phyloP scores from a whole-genome alignment of 805 yeast genomes.

The Candida glaebosa region DNA sequence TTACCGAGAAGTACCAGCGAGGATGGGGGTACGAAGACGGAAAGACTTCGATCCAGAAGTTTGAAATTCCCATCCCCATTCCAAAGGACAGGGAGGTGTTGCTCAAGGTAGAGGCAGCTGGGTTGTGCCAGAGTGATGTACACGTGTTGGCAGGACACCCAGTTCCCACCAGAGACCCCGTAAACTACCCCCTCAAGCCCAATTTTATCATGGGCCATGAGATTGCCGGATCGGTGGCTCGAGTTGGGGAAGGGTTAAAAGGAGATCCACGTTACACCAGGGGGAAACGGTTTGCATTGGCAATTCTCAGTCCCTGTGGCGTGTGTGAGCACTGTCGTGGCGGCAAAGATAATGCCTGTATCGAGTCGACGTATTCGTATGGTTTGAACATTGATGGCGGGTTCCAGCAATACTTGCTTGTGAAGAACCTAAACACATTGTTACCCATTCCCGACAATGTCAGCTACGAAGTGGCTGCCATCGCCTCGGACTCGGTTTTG shows the following conservation, averaged over 20 bases:
- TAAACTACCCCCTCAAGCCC: constrained; percentile 2
- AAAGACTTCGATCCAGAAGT: constrained; percentile 19
- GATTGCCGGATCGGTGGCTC: constrained; percentile 36
- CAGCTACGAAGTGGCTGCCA: constrained; percentile 36
- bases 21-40: constrained; percentile 34
- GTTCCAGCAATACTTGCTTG: constrained; percentile 36
- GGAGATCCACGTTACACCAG: constrained; percentile 19
- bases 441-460: constrained; percentile 40
- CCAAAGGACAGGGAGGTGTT: constrained; percentile 30
- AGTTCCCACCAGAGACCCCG: constrained; percentile 18
- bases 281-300: constrained; percentile 30
- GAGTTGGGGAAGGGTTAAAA: constrained; percentile 25
- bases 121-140: constrained; percentile 43
- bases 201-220: constrained; percentile 45
- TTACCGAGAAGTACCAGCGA: constrained; percentile 18
- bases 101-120: constrained; percentile 40
- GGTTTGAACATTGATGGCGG: constrained; percentile 41
- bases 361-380: constrained; percentile 20
- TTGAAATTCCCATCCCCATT: constrained; percentile 26
- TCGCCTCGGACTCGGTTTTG: constrained; percentile 39
- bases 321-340: constrained; percentile 29
- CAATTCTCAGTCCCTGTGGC: constrained; percentile 33
- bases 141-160: constrained; percentile 27
- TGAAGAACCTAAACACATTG: constrained; percentile 31
- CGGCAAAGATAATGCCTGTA: constrained; percentile 34